A percentile compares a stretch with the other conserved stretches of the same genome.
Conservation (phyloP, 441 rosid species). For the Corymbia citriodora region DNA sequence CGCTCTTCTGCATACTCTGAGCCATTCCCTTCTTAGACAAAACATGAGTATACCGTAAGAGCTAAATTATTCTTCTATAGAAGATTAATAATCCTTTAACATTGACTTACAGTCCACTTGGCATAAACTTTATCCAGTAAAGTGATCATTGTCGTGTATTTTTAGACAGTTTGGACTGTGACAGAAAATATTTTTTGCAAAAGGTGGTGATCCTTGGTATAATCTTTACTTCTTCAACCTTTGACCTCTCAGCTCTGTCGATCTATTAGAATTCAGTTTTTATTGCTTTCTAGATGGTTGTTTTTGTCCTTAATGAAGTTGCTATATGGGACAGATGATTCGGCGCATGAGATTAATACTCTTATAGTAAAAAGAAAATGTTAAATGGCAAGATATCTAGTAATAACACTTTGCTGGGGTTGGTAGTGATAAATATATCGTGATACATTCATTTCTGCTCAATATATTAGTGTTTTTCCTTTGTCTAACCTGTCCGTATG, state of each 20-base stretch:
- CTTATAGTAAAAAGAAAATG: background rate
- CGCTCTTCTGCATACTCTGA: background rate
- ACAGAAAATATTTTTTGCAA: background rate
- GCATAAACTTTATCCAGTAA: background rate
- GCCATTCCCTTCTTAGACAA: background rate
- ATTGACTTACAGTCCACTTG: background rate
- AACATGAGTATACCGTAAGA: background rate
- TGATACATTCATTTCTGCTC: background rate
- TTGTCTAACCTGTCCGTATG: background rate
- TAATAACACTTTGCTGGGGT: background rate
- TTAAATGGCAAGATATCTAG: background rate
- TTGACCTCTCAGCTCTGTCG: background rate
- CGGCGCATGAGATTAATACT: background rate
- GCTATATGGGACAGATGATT: background rate
- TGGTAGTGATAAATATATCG: background rate
- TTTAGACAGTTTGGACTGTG: background rate
- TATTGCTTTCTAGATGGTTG: background rate
- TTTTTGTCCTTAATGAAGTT: background rate
- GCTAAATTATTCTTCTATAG: background rate
- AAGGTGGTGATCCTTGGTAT: background rate
- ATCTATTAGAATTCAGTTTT: background rate
- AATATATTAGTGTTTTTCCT: background rate
- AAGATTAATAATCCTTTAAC: background rate
- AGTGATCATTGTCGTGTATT: background rate
- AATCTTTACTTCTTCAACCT: background rate